Percentiles rank a stretch among this genome's conserved stretches.
Conservation (phyloP, 2,329 filamentous ascomycete genomes). For the Claviceps sp. region DNA sequence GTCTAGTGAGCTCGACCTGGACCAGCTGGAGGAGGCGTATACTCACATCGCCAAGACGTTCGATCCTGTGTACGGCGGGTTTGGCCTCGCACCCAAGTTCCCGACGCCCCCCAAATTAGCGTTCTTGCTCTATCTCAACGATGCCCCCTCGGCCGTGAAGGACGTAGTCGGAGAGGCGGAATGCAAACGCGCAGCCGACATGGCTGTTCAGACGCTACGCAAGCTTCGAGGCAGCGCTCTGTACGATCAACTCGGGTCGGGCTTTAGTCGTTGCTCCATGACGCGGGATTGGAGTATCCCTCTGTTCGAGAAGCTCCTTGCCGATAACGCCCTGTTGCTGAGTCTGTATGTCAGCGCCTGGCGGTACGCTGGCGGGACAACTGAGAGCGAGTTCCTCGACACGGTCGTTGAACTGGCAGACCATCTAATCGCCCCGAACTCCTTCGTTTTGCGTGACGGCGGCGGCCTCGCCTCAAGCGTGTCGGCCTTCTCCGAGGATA, state of each 20-base stretch:
- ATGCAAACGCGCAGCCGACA: slow-evolving; percentile 57
- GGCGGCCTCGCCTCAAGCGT: slow-evolving; percentile 83
- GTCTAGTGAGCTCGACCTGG: slow-evolving; percentile 68
- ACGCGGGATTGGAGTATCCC: slow-evolving; percentile 88
- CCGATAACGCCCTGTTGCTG: slow-evolving; percentile 79
- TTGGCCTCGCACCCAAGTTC: slow-evolving; percentile 74
- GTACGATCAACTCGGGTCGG: slow-evolving; percentile 40
- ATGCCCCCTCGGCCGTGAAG: slow-evolving; percentile 57
- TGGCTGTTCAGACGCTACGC: slow-evolving; percentile 69
- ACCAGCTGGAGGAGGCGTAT: slow-evolving; percentile 82
- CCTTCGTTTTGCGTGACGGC: slow-evolving; percentile 48
- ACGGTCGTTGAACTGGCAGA: slow-evolving; percentile 70
- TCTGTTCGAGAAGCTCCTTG: slow-evolving; percentile 95
- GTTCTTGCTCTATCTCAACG: slow-evolving; percentile 64
- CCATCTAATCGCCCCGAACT: slow-evolving; percentile 61
- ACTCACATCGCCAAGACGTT: slow-evolving; percentile 69
- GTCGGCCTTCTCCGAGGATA: slow-evolving; percentile 63
- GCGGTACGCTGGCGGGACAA: slow-evolving; percentile 36
- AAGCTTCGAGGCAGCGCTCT: slow-evolving; percentile 50
- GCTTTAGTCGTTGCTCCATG: slow-evolving; percentile 65
- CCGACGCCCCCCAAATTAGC: slow-evolving; percentile 74
- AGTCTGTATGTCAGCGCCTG: slow-evolving; percentile 80
- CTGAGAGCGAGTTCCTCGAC: slow-evolving; percentile 59
- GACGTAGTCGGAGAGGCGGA: slow-evolving; percentile 83
- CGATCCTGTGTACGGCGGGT: slow-evolving; percentile 67